Percentiles rank a stretch among this genome's conserved stretches.
Evolutionary conservation across 2,329 filamentous ascomycete genomes (phyloP).

Genomic region (Raffaelea ambrosiae): DNA sequence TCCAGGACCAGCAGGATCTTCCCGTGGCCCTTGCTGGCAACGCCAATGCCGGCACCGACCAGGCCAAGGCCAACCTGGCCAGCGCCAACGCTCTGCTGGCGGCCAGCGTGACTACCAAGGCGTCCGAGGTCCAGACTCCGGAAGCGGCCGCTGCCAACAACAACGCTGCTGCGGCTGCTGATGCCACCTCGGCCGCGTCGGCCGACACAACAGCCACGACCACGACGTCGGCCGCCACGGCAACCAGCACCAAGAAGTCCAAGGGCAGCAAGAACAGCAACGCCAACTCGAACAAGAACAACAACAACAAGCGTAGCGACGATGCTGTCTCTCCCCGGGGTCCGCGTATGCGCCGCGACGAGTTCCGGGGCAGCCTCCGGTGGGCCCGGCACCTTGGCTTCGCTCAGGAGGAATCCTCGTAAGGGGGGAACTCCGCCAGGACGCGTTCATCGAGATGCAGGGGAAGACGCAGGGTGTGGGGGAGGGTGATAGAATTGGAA

Average conservation of each 20-base stretch:
- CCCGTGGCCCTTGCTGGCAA: slow-evolving; percentile 3
- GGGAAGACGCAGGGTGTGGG: no score
- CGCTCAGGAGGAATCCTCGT: neutral
- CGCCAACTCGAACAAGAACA: no score
- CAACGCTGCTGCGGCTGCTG: neutral
- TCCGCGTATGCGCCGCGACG: neutral
- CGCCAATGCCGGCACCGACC: slow-evolving; percentile 17
- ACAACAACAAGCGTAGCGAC: neutral
- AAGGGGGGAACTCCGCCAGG: no score
- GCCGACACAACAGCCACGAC: neutral
- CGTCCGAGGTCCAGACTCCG: slow-evolving; percentile 2
- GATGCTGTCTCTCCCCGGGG: no score
- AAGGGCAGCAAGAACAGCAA: neutral
- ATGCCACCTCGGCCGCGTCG: neutral
- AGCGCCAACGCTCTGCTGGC: slow-evolving; percentile 11
- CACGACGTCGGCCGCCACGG: neutral
- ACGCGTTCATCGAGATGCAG: no score
- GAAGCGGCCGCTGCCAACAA: neutral
- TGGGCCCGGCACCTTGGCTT: slow-evolving; percentile 1
- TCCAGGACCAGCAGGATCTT: slow-evolving; percentile 38
- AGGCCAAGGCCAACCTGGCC: slow-evolving; percentile 17
- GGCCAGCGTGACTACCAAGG: slow-evolving; percentile 1
- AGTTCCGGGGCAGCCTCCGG: neutral
- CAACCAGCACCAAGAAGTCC: neutral
- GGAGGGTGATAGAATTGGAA: no score